These are phyloP conservation scores for Colletotrichum musae DNA, from an alignment of 2,329 filamentous ascomycete species.

Conservation along the genomic window DNA sequence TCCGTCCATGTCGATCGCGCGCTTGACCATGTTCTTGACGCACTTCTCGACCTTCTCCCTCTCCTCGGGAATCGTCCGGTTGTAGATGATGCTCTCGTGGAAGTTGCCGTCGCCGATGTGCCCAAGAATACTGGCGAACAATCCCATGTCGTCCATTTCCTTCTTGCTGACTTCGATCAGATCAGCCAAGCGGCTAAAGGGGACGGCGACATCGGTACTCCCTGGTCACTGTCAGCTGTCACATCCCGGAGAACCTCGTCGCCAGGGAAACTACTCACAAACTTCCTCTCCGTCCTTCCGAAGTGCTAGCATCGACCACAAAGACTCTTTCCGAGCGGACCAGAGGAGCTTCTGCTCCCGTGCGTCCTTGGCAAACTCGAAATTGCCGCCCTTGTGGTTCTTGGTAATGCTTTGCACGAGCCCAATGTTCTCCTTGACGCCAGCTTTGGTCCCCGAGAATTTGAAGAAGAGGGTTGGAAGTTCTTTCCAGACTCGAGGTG, in stretches of 20 bases:
- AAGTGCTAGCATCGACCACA: conserved; percentile 87
- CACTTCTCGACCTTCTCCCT: conserved; percentile 82
- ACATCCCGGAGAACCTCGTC: not conserved
- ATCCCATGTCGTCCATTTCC: conserved; percentile 86
- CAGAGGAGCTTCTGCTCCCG: conserved; percentile 83
- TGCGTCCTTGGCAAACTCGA: conserved; percentile 82
- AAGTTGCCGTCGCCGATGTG: conserved; percentile 97
- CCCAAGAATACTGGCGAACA: conserved; percentile 90
- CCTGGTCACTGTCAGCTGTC: conserved; percentile 54
- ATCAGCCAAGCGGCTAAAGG: conserved; percentile 80
- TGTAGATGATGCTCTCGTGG: conserved; percentile 92
- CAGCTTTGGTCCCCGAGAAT: conserved; percentile 83
- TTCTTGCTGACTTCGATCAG: conserved; percentile 89
- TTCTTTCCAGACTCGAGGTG: conserved; percentile 80
- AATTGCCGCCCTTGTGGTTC: conserved; percentile 73
- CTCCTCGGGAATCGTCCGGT: conserved; percentile 78
- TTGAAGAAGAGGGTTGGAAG: conserved; percentile 87
- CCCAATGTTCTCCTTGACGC: conserved; percentile 83
- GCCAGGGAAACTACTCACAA: conserved; percentile 65
- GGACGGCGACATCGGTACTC: conserved; percentile 89
- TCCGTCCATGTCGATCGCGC: conserved; percentile 94
- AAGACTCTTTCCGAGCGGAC: conserved; percentile 84
- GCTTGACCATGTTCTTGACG: conserved; percentile 90
- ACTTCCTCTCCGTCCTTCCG: conserved; percentile 77
- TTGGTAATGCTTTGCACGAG: conserved; percentile 78